A percentile compares a stretch with the other conserved stretches of the same genome.
These are phyloP conservation scores for Lipomyces mesembrius DNA, from an alignment of 805 yeast species.

Conservation along the genomic window DNA sequence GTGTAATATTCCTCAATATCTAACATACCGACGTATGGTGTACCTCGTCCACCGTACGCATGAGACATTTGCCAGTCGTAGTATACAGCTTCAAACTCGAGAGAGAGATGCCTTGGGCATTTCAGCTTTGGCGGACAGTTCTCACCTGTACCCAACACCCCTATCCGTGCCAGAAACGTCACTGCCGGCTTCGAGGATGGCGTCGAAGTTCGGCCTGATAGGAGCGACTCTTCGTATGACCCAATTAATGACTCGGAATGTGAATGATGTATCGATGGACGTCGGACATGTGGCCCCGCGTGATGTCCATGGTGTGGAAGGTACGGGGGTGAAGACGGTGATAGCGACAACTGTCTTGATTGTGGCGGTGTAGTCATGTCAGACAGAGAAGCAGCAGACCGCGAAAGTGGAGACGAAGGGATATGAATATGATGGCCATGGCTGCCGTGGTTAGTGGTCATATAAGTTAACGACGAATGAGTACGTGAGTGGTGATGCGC, in stretches of 20 bases:
- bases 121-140: constrained; percentile 34
- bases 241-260: constrained; percentile 43
- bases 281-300: constrained; percentile 2
- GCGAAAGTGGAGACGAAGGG: constrained; percentile 22
- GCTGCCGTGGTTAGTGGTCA: background rate
- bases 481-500: background rate
- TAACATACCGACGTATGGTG: constrained; percentile 42
- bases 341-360: background rate
- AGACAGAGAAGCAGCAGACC: constrained; percentile 11
- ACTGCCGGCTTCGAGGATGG: constrained; percentile 41
- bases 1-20: constrained; percentile 23
- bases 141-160: constrained; percentile 43
- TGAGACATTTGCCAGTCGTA: constrained; percentile 38
- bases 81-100: constrained; percentile 44
- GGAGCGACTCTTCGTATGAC: constrained; percentile 45
- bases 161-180: constrained; percentile 39
- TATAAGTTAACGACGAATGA: constrained; percentile 1
- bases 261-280: constrained; percentile 21
- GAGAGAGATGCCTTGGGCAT: constrained; percentile 41
- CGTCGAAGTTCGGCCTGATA: constrained; percentile 44
- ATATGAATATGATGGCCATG: constrained; percentile 8
- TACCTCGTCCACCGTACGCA: constrained; percentile 17
- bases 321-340: constrained; percentile 16
- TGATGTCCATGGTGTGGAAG: constrained; percentile 1
- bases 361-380: background rate